Conservation (phyloP, 2,329 filamentous ascomycete genomes). For the Sclerotinia subarctica region DNA sequence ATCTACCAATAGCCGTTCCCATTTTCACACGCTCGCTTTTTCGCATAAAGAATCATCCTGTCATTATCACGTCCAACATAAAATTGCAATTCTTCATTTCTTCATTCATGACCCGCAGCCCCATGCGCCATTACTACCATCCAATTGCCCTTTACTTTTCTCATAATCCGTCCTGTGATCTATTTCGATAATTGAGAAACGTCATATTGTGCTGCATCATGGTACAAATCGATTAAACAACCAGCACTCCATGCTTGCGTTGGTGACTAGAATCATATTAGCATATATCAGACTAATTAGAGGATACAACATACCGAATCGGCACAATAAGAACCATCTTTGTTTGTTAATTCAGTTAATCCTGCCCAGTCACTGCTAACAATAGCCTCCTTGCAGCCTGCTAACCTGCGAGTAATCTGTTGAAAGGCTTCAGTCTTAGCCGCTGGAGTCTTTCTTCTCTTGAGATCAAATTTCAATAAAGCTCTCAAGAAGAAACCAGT, state of each 20-base stretch:
- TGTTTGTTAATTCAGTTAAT: conserved; percentile 88
- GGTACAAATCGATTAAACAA: conserved; percentile 92
- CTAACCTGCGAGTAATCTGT: conserved; percentile 81
- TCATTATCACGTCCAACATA: not conserved
- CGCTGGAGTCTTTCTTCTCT: conserved; percentile 61
- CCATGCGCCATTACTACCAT: not conserved
- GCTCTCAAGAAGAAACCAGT: conserved; percentile 93
- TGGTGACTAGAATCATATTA: conserved; percentile 60
- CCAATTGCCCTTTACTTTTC: not conserved
- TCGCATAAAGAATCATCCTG: not conserved
- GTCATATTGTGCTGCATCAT: conserved; percentile 65
- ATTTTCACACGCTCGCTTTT: not conserved
- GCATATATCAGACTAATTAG: conserved; percentile 23
- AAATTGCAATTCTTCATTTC: not conserved
- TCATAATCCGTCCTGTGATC: not conserved
- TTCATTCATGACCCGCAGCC: not conserved
- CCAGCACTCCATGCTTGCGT: conserved; percentile 96
- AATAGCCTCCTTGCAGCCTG: conserved; percentile 83
- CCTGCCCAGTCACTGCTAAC: conserved; percentile 81
- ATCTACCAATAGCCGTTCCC: not conserved
- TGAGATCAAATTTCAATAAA: conserved; percentile 83
- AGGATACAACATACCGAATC: conserved; percentile 67
- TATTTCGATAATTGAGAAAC: conserved; percentile 26
- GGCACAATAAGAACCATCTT: conserved; percentile 74
- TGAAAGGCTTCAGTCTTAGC: conserved; percentile 86